Evolutionary conservation across 176 grass and related monocot genomes (phyloP), one percentile per base, ranked within the genome.

Genomic region (Metroxylon sagu): DNA sequence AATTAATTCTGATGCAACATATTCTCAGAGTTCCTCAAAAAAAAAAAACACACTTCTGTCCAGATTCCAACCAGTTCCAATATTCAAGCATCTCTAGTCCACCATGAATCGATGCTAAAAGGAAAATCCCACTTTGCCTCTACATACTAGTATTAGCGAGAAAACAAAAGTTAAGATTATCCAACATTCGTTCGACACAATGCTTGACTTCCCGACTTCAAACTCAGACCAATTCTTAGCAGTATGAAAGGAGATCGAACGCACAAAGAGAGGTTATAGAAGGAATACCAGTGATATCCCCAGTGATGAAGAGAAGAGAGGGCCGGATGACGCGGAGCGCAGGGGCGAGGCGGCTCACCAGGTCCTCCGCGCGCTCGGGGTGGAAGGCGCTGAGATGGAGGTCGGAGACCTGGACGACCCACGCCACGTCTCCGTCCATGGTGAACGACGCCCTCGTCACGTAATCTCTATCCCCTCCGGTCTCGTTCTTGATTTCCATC

Each of bases 331-430:
- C 35, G 10, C 67, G 68, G 19, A 96, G 77, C 14, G 83, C 60
- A 1, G 53, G 26, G 57, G 71, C 77, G 18, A 96, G 86, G 23
- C 84, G 74, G 23, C 12, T 56, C 29, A 53, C 77, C 17, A 96
- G 83, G 65, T 90, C 86, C 29, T 30, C 49, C 18, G 91, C 80
- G 56, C 91, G 80, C 14, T 84, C 71, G 17, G 91, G 91, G 25
- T 57, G 53, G 69, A 90, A 79, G 39, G 71, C 30, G 64, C 91
- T 96, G 71, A 96, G 56, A 68, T 96, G 86, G 64, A 96, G 86
- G 53, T 87, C 86, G 35, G 79, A 83, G 29, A 90, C 75, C 71
- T 96, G 91, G 62, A 96, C 73, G 70, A 85, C 68, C 86, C 91
- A 96, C 8, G 77, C 80, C 18, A 96, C 86, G 60, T 96, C 77